Base-by-base conservation (phyloP, 2,329 filamentous ascomycete genomes). In the Esteya vermicola region DNA sequence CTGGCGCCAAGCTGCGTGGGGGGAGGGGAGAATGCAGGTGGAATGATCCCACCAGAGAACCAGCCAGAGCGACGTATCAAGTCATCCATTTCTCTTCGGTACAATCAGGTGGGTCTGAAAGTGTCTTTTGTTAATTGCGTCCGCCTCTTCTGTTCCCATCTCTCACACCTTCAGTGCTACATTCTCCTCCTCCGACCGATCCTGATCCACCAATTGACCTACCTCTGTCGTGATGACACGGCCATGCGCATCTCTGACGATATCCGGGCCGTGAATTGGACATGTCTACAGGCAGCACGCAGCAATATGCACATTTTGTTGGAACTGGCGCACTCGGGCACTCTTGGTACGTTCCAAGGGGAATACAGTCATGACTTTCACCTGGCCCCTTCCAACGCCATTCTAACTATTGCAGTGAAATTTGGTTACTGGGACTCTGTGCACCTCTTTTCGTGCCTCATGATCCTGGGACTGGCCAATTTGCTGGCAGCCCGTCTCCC, bases 351-450 rank as follows among this genome's bases (percentile, higher is more conserved):
- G 44, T 10, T 18, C 10, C 26, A 13, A 14, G 4, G n/a, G n/a
- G n/a, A n/a, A n/a, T 22, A 6, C 16, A 6, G 13, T 21, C 4
- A 9, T 13, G 21, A 10, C 12, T 6, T 13, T 23, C 10, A 34
- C 12, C 16, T 0, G 16, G n/a, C n/a, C n/a, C n/a, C n/a, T n/a
- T n/a, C n/a, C n/a, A n/a, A n/a, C n/a, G n/a, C n/a, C n/a, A n/a
- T 3, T 31, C 22, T 35, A 21, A 28, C 2, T n/a, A 12, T 28
- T 9, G 30, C 10, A 48, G 50, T 48, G 2, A 48, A 48, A 25
- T 52, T 48, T 14, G 48, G 50, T 6, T 51, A 51, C 20, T 53
- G 48, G 47, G 47, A 52, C 18, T 48, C 48, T 1, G 44, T 52
- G 9, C 50, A 51, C 23, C 43, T 53, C 4, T 52, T 53, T 35